phyloP scores from a whole-genome alignment of 2,329 filamentous ascomycete species.

The Cordyceps pruinosa region DNA sequence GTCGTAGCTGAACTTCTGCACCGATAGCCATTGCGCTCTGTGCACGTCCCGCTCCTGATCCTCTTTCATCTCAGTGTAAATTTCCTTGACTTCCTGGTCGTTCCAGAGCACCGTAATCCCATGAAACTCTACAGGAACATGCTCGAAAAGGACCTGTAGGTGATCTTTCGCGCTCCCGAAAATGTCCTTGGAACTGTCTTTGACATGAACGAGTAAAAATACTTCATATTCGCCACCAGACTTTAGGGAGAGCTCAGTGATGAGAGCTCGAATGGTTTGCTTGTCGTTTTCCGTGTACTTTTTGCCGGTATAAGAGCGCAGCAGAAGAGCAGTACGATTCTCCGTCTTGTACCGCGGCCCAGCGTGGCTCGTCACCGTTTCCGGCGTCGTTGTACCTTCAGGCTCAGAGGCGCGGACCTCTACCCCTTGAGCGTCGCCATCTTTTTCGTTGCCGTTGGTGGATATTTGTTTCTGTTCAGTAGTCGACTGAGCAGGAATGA shows the following conservation, averaged over 20 bases:
- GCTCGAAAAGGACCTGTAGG: constrained; percentile 50
- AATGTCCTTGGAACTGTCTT: constrained; percentile 51
- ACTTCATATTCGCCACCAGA: constrained; percentile 78
- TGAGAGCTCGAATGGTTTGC: constrained; percentile 69
- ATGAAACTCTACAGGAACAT: constrained; percentile 63
- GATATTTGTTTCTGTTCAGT: not conserved
- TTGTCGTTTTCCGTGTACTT: constrained; percentile 72
- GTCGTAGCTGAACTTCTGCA: constrained; percentile 69
- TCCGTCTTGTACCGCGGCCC: constrained; percentile 28
- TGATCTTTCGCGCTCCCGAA: constrained; percentile 55
- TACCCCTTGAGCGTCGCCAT: not conserved
- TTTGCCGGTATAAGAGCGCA: constrained; percentile 70
- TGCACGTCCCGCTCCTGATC: constrained; percentile 47
- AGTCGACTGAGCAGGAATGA: constrained; percentile 13
- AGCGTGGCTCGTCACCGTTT: constrained; percentile 11
- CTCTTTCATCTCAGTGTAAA: constrained; percentile 70
- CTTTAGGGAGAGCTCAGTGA: constrained; percentile 68
- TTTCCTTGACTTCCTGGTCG: constrained; percentile 63
- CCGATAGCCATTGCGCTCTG: constrained; percentile 60
- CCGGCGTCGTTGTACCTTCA: not conserved
- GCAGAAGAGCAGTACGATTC: constrained; percentile 62
- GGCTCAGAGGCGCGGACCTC: not conserved
- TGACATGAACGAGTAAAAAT: constrained; percentile 73
- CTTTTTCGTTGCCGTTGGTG: not conserved
- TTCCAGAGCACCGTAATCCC: constrained; percentile 70